Conservation (phyloP, 805 yeast species). For the Wickerhamomyces pijperi region DNA sequence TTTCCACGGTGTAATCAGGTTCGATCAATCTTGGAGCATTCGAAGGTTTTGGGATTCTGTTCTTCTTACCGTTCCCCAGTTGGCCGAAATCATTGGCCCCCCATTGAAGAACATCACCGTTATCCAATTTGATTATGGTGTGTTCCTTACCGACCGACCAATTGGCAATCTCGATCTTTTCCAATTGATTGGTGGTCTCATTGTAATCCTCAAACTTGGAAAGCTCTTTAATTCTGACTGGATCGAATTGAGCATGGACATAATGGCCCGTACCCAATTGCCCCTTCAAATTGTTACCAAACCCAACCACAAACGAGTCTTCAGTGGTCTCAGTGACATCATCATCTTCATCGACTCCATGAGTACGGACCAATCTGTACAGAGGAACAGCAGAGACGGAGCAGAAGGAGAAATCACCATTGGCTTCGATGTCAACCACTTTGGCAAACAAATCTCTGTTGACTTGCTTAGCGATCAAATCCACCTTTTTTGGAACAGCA, state of each 20-base stretch:
- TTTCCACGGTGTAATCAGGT: slow-evolving; percentile 27
- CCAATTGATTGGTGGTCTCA: slow-evolving; percentile 30
- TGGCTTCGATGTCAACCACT: slow-evolving; percentile 50
- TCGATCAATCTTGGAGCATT: slow-evolving; percentile 47
- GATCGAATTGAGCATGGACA: slow-evolving; percentile 62
- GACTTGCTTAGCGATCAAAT: slow-evolving; percentile 29
- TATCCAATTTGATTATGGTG: slow-evolving; percentile 43
- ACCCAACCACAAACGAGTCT: slow-evolving; percentile 36
- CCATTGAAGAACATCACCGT: slow-evolving; percentile 64
- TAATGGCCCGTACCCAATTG: slow-evolving; percentile 75
- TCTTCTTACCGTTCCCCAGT: slow-evolving; percentile 70
- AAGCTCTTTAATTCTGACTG: slow-evolving; percentile 37
- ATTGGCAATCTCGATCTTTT: slow-evolving; percentile 34
- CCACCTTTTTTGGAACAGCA: slow-evolving; percentile 55
- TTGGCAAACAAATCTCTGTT: slow-evolving; percentile 31
- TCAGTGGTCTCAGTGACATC: slow-evolving; percentile 9
- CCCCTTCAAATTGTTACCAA: slow-evolving; percentile 82
- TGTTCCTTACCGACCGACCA: slow-evolving; percentile 63
- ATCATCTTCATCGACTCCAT: slow-evolving; percentile 13
- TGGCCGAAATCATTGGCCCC: slow-evolving; percentile 82
- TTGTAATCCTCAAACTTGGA: slow-evolving; percentile 40
- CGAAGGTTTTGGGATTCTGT: slow-evolving; percentile 44
- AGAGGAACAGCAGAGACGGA: slow-evolving; percentile 24
- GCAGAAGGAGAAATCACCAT: slow-evolving; percentile 54
- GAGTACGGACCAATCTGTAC: slow-evolving; percentile 18